Conservation (phyloP, 306 rosid genomes). For the Inga oerstediana region DNA sequence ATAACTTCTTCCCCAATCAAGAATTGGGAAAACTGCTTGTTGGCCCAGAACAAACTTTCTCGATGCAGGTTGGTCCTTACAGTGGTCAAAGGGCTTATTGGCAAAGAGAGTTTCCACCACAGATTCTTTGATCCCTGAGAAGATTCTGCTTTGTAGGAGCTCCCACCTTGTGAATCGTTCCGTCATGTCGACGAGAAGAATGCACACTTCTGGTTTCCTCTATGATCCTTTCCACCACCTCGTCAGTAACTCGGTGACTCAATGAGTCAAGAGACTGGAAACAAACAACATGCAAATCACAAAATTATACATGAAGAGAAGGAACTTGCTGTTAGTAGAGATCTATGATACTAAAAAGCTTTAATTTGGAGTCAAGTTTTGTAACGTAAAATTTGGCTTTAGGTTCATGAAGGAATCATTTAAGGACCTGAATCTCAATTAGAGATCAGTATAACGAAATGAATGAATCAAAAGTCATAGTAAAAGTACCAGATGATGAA, state of each 20-base stretch:
- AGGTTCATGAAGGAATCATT: background rate
- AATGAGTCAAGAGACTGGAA: background rate
- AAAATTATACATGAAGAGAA: background rate
- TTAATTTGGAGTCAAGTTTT: background rate
- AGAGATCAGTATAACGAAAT: no score
- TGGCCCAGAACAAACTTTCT: constrained; percentile 44
- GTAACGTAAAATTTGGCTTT: background rate
- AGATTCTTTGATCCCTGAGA: constrained; percentile 35
- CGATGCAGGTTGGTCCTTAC: constrained; percentile 37
- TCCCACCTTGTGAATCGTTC: constrained; percentile 38
- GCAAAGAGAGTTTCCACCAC: constrained; percentile 49
- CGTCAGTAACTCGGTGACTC: background rate
- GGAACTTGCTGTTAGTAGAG: background rate
- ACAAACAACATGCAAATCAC: background rate
- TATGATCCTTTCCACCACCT: background rate
- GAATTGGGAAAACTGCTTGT: constrained; percentile 60
- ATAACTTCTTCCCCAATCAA: constrained; percentile 60
- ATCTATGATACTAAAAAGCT: background rate
- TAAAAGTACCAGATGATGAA: background rate
- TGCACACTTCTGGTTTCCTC: constrained; percentile 14
- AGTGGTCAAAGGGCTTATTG: constrained; percentile 55
- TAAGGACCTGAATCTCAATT: background rate
- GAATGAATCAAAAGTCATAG: background rate
- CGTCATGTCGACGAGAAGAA: constrained; percentile 34
- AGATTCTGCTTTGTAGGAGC: constrained; percentile 45